These are phyloP conservation scores for Cicer bijugum DNA, from an alignment of 306 rosid genomes.

Conservation along the genomic window DNA sequence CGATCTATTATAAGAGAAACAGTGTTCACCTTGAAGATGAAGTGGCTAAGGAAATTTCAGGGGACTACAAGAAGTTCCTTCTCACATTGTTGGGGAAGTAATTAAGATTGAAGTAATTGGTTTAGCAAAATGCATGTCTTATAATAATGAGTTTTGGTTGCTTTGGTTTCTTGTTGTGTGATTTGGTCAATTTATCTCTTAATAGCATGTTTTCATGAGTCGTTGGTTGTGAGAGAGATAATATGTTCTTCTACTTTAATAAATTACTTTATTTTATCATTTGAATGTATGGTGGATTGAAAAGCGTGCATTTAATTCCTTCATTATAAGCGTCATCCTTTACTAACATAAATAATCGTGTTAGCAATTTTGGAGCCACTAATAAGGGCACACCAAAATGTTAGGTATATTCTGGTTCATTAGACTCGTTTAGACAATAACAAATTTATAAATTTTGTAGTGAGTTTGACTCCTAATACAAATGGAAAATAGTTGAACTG, in stretches of 20 bases:
- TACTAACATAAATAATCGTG: too few species aligned
- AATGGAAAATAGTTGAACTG: too few species aligned
- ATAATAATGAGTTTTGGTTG: conserved; percentile 25
- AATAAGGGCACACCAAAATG: too few species aligned
- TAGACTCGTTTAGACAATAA: too few species aligned
- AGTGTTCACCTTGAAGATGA: conserved; percentile 67
- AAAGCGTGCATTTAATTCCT: neutral
- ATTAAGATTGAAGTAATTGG: conserved; percentile 35
- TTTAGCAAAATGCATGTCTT: conserved; percentile 20
- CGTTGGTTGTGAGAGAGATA: neutral
- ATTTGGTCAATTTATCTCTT: conserved; percentile 12
- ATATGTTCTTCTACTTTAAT: neutral
- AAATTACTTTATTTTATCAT: neutral
- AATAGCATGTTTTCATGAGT: conserved; percentile 1
- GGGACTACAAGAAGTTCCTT: conserved; percentile 73
- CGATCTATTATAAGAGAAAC: conserved; percentile 57
- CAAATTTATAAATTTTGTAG: too few species aligned
- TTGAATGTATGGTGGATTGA: neutral
- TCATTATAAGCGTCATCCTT: too few species aligned
- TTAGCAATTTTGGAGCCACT: too few species aligned
- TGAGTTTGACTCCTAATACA: too few species aligned
- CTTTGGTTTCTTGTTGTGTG: conserved; percentile 22
- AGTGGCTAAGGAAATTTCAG: conserved; percentile 65
- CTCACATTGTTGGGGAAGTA: conserved; percentile 73
- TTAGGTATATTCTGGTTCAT: too few species aligned